Evolutionary conservation across 306 rosid genomes (phyloP), one percentile per base, ranked within the genome.

Genomic region (Vigna reflexopilosa): DNA sequence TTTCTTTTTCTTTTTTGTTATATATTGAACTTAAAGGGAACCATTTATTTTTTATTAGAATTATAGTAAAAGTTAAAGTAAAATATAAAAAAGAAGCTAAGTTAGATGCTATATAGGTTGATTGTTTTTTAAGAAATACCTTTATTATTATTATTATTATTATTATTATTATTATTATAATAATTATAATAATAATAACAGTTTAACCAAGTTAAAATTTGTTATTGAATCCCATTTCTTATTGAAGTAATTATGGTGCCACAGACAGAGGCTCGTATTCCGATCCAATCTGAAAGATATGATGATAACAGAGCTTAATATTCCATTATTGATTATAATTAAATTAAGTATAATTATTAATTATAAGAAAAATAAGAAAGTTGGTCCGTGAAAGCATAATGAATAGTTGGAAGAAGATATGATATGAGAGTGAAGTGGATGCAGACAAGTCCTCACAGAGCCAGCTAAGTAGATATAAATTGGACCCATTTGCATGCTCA

Each of bases 401-500:
- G 89, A 71, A 81, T 68, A 86, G 86, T 40, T 85, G 88, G 50
- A 82, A 67, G 73, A 36, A 80, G 82, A 32, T 69, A 75, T 44
- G 48, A 44, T 44, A 44, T 26, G 86, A 87, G 55, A 9, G 76
- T 49, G 89, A 87, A 76, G 77, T 54, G 69, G 73, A 10, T 61
- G 32, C 10, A 87, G 88, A 77, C 76, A 79, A 78, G 57, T 78
- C 50, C 85, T 87, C 19, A 87, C 82, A 68, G 87, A 85, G 87
- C 89, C 78, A 89, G 79, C 88, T 87, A 10, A 81, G 88, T 76
- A 76, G 78, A 12, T 82, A 75, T 52, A 83, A 90, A 79, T 82
- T 90, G 86, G 90, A 85, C 74, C 86, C 86, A 34, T 80, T 85
- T 54, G 77, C 88, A 79, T 85, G 85, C 82, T 90, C 84, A 87